phyloP scores from a whole-genome alignment of 345 rosid genomes.

The Nasturtium officinale region DNA sequence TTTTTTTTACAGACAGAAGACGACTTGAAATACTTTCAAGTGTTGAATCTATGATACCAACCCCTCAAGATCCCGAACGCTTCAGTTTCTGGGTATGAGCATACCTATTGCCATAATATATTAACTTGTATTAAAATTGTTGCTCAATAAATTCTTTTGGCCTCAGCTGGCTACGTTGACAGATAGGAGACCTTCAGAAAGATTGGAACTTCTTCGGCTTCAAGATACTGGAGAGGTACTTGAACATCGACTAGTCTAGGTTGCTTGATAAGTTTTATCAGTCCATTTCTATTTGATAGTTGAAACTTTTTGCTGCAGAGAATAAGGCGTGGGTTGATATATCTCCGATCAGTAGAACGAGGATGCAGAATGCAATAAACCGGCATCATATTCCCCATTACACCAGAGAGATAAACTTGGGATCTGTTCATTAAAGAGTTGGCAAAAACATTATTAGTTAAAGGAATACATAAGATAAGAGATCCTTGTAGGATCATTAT shows the following conservation, averaged over 20 bases:
- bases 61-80: conserved; percentile 73
- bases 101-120: conserved; percentile 7
- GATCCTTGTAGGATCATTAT: conserved; percentile 28
- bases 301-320: conserved; percentile 55
- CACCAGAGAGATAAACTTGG: conserved; percentile 4
- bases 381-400: conserved; percentile 6
- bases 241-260: conserved; percentile 1
- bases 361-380: conserved; percentile 65
- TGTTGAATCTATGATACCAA: conserved; percentile 82
- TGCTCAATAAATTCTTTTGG: conserved; percentile 7
- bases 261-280: not conserved
- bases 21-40: conserved; percentile 63
- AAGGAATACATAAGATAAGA: conserved; percentile 35
- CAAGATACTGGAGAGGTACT: conserved; percentile 88
- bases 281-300: not conserved
- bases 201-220: conserved; percentile 78
- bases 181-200: conserved; percentile 77
- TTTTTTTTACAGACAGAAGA: conserved; percentile 57
- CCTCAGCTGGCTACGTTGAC: conserved; percentile 81
- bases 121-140: not conserved
- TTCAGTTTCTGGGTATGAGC: conserved; percentile 90
- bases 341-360: conserved; percentile 66
- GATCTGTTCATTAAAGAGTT: conserved; percentile 30
- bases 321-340: conserved; percentile 68
- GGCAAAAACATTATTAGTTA: conserved; percentile 25